Evolutionary conservation across 345 rosid species (phyloP).

Genomic region (Eutrema yunnanense): DNA sequence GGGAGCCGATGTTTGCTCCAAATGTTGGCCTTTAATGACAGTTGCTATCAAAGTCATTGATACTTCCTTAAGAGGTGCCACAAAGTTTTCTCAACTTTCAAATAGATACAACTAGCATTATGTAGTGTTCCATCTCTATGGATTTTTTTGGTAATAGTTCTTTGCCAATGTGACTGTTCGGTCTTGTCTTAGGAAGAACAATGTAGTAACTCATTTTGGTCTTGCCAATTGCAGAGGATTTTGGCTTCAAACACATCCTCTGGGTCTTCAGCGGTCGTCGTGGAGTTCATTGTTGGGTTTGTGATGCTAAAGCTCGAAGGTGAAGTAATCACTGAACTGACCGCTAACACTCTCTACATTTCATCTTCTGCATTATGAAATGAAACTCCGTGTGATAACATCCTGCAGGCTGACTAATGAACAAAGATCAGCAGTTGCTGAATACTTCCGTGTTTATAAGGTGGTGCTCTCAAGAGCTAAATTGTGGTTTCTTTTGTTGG

Average conservation of each 20-base stretch:
- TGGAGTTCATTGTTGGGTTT: conserved; percentile 99
- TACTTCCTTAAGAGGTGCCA: conserved; percentile 70
- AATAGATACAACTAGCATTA: background rate
- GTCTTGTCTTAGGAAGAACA: background rate
- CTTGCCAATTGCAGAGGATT: conserved; percentile 58
- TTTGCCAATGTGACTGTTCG: background rate
- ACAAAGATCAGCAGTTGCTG: conserved; percentile 86
- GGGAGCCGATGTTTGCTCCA: conserved; percentile 86
- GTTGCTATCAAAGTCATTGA: conserved; percentile 83
- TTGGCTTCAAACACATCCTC: conserved; percentile 78
- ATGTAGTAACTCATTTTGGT: background rate
- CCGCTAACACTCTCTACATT: background rate
- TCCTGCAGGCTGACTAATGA: conserved; percentile 72
- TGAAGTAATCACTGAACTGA: conserved; percentile 18
- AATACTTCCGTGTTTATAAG: conserved; percentile 82
- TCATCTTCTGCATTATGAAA: background rate
- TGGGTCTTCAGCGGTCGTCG: conserved; percentile 97
- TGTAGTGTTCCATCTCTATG: background rate
- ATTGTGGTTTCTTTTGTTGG: background rate
- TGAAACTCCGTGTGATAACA: background rate
- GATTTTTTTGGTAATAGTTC: background rate
- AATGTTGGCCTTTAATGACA: conserved; percentile 93
- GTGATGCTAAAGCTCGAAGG: conserved; percentile 94
- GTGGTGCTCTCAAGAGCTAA: conserved; percentile 29
- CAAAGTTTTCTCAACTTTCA: background rate